These are phyloP conservation scores for Escallonia rubra DNA, from an alignment of 129 eudicot genomes.

Conservation along the genomic window DNA sequence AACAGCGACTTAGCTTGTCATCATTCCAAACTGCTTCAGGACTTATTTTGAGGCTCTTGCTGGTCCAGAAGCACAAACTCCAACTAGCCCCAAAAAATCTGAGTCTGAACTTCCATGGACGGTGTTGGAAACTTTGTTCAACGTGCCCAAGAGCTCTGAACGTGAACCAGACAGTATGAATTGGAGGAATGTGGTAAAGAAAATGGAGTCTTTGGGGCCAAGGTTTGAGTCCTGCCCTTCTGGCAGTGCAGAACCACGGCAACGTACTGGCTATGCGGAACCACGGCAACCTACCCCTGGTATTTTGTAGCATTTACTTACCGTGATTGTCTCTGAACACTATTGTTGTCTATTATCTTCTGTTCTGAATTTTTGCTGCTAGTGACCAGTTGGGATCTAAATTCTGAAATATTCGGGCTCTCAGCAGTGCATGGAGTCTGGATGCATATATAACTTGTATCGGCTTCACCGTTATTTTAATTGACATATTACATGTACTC, in stretches of 20 bases:
- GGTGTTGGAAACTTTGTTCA: constrained; percentile 76
- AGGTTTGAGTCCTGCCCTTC: constrained; percentile 23
- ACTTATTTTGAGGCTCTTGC: constrained; percentile 40
- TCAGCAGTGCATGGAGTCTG: too few species aligned
- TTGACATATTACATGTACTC: too few species aligned
- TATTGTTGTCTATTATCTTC: too few species aligned
- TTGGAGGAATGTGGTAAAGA: constrained; percentile 87
- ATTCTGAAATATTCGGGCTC: too few species aligned
- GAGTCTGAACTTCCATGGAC: constrained; percentile 59
- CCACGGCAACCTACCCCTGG: constrained; percentile 31
- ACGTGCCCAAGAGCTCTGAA: constrained; percentile 64
- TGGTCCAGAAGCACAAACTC: constrained; percentile 26
- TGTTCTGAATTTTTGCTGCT: too few species aligned
- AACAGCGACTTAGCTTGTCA: neutral
- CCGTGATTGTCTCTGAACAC: too few species aligned
- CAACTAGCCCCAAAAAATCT: constrained; percentile 24
- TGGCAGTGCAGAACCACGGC: constrained; percentile 24
- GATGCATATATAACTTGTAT: too few species aligned
- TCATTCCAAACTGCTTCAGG: constrained; percentile 33
- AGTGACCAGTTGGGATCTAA: too few species aligned
- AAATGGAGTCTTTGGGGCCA: constrained; percentile 69
- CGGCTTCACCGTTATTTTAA: too few species aligned
- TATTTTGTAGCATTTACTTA: constrained; percentile 8
- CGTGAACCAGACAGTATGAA: constrained; percentile 73
- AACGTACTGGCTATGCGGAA: neutral